Conservation (phyloP, 2,329 filamentous ascomycete genomes). For the Helotiales sp. region DNA sequence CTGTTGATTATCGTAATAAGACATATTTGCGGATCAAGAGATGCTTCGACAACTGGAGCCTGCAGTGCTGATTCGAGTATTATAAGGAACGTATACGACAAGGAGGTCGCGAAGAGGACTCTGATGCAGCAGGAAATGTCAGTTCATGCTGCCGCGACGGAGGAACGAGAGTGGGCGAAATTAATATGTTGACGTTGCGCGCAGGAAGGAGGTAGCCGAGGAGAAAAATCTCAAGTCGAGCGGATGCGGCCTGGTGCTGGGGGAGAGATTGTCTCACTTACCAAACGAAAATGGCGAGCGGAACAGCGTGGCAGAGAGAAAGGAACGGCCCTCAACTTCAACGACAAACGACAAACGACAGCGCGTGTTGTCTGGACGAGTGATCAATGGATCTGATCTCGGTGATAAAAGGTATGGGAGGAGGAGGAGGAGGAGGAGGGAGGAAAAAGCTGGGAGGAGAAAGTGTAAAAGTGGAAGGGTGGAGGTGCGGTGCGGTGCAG, state of each 20-base stretch:
- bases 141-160: constrained; percentile 1
- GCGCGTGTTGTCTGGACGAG: constrained; percentile 6
- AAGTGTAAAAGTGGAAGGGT: constrained; percentile 2
- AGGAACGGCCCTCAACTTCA: constrained; percentile 25
- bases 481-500: constrained; percentile 3
- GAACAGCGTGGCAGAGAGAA: constrained; percentile 25
- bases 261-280: constrained; percentile 24
- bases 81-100: constrained; percentile 36
- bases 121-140: constrained; percentile 12
- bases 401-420: not conserved
- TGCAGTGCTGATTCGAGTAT: constrained; percentile 30
- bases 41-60: constrained; percentile 36
- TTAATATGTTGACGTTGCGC: constrained; percentile 7
- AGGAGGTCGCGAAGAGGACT: constrained; percentile 27
- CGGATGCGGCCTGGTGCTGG: constrained; percentile 18
- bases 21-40: constrained; percentile 47
- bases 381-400: constrained; percentile 16
- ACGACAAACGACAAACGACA: constrained; percentile 18
- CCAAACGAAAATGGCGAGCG: constrained; percentile 26
- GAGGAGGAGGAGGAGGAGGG: constrained; percentile 1
- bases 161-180: not conserved
- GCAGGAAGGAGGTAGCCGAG: constrained; percentile 23
- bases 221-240: constrained; percentile 24
- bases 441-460: not conserved
- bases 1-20: constrained; percentile 68